These are phyloP conservation scores for Clarireedia monteithiana DNA, from an alignment of 2,329 filamentous ascomycete species.

Conservation along the genomic window DNA sequence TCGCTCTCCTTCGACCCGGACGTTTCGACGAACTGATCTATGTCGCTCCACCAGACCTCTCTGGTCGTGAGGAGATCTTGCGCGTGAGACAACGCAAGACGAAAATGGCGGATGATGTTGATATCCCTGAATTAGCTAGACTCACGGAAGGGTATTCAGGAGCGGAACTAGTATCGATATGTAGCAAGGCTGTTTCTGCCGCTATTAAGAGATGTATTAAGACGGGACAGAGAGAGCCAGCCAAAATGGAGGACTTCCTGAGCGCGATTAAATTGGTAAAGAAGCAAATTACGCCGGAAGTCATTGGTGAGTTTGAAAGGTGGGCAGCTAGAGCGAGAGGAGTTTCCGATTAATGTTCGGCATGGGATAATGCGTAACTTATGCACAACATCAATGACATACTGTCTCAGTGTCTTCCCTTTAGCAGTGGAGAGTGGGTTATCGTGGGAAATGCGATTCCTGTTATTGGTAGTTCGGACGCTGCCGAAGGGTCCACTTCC, in stretches of 20 bases:
- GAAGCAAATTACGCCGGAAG: slow-evolving; percentile 50
- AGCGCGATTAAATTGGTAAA: slow-evolving; percentile 39
- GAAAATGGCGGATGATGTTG: slow-evolving; percentile 54
- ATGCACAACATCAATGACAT: no score
- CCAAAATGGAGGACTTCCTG: slow-evolving; percentile 39
- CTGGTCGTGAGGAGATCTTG: slow-evolving; percentile 71
- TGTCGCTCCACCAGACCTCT: slow-evolving; percentile 69
- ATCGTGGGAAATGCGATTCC: no score
- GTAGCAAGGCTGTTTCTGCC: slow-evolving; percentile 41
- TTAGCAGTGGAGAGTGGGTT: no score
- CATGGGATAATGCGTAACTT: neutral
- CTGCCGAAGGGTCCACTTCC: no score
- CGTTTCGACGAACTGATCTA: slow-evolving; percentile 81
- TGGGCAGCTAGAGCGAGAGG: slow-evolving; percentile 37
- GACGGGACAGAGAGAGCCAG: slow-evolving; percentile 31
- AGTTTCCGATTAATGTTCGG: slow-evolving; percentile 11
- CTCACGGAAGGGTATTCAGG: slow-evolving; percentile 74
- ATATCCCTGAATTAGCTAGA: slow-evolving; percentile 54
- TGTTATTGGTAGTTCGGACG: no score
- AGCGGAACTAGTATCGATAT: slow-evolving; percentile 66
- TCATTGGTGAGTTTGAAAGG: slow-evolving; percentile 50
- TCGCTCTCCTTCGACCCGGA: slow-evolving; percentile 77
- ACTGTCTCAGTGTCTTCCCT: no score
- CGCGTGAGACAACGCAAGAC: slow-evolving; percentile 56
- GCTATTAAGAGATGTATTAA: slow-evolving; percentile 44